Evolutionary conservation across 1,284 basidiomycete species (phyloP).

Genomic region (Inonotus hispidus): DNA sequence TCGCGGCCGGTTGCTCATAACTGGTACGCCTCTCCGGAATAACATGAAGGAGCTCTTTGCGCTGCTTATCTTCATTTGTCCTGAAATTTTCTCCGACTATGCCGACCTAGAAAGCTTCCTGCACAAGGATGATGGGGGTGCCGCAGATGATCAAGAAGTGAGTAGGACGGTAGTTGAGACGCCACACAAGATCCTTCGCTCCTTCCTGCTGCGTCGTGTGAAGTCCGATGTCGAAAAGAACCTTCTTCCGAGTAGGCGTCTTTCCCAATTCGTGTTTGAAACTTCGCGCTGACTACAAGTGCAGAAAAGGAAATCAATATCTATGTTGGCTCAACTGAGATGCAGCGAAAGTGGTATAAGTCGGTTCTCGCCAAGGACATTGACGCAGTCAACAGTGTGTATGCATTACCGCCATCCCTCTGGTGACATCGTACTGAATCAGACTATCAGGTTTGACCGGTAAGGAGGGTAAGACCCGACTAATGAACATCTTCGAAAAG

Average conservation of each 20-base stretch:
- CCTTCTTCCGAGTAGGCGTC: conserved; percentile 74
- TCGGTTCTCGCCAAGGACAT: conserved; percentile 98
- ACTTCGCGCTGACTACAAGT: not conserved
- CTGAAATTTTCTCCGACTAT: conserved; percentile 81
- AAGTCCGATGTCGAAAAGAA: conserved; percentile 98
- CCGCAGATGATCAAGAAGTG: conserved; percentile 78
- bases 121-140: conserved; percentile 73
- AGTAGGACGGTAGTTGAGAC: conserved; percentile 95
- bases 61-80: conserved; percentile 90
- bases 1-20: conserved; percentile 89
- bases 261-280: not conserved
- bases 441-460: conserved; percentile 64
- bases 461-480: conserved; percentile 95
- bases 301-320: conserved; percentile 98
- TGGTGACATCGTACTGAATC: not conserved
- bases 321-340: conserved; percentile 95
- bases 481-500: conserved; percentile 93
- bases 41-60: conserved; percentile 98
- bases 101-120: conserved; percentile 71
- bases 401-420: not conserved
- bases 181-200: conserved; percentile 93
- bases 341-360: conserved; percentile 98
- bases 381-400: conserved; percentile 89
- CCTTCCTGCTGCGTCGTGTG: conserved; percentile 91
- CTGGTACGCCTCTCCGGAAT: conserved; percentile 96